These are phyloP conservation scores for Suillus sp. DNA, from an alignment of 768 basidiomycete species.

Conservation along the genomic window DNA sequence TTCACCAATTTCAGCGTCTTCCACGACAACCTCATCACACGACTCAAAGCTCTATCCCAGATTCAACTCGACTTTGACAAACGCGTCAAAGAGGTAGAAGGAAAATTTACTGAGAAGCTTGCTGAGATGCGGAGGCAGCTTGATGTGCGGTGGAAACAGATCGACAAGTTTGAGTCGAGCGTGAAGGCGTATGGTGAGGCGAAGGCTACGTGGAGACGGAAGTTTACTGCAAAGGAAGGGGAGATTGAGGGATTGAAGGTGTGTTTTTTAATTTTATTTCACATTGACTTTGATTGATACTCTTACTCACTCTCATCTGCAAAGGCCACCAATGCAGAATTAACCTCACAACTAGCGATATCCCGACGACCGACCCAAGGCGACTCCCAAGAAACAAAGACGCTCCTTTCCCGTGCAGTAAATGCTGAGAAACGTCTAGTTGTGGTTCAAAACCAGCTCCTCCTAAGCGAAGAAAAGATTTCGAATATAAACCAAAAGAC, in stretches of 20 bases:
- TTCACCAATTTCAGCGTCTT: conserved; percentile 94
- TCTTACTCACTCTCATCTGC: background rate
- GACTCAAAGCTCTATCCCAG: conserved; percentile 81
- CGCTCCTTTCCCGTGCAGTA: conserved; percentile 69
- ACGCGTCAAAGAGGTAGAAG: conserved; percentile 78
- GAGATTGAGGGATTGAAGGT: conserved; percentile 90
- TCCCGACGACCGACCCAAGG: conserved; percentile 60
- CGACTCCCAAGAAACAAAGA: conserved; percentile 70
- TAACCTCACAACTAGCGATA: conserved; percentile 66
- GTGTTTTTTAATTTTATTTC: conserved; percentile 15
- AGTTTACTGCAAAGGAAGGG: conserved; percentile 81
- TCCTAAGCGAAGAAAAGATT: conserved; percentile 83
- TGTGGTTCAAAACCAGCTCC: conserved; percentile 81
- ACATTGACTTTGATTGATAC: conserved; percentile 2
- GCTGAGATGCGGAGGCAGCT: conserved; percentile 82
- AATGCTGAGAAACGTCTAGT: conserved; percentile 89
- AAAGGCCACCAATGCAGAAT: conserved; percentile 73
- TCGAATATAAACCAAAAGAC: conserved; percentile 73
- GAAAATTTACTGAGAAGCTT: conserved; percentile 70
- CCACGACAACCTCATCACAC: conserved; percentile 89
- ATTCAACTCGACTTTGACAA: conserved; percentile 88
- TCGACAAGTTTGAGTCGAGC: conserved; percentile 89
- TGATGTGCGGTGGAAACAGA: conserved; percentile 85
- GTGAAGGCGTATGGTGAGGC: conserved; percentile 80
- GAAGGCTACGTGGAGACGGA: conserved; percentile 83